Evolutionary conservation across 768 basidiomycete genomes (phyloP).

Genomic region (Atractiella rhizophila): DNA sequence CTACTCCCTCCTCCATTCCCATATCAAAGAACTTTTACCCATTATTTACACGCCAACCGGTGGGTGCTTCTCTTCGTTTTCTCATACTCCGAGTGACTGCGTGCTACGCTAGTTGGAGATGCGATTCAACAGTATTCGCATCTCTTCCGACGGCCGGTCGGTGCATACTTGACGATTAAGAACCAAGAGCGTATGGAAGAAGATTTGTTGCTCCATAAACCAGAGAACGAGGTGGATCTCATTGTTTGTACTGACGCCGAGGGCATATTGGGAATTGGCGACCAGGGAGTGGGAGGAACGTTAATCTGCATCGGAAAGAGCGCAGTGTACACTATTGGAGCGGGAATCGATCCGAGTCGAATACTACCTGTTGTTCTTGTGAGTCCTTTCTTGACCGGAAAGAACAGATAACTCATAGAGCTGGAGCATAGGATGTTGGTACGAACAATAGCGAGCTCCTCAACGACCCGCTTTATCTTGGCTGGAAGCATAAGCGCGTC

Average conservation of each 20-base stretch:
- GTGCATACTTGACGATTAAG: constrained; percentile 35
- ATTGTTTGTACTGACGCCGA: constrained; percentile 65
- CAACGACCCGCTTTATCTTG: constrained; percentile 26
- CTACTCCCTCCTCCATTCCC: constrained; percentile 36
- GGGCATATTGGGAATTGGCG: constrained; percentile 55
- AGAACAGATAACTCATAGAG: constrained; percentile 14
- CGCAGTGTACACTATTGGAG: constrained; percentile 23
- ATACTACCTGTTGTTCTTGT: background rate
- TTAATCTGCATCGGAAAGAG: constrained; percentile 12
- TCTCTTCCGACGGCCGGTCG: constrained; percentile 50
- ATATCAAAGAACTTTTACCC: constrained; percentile 38
- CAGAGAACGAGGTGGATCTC: constrained; percentile 35
- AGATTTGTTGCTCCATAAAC: background rate
- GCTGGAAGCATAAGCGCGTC: constrained; percentile 44
- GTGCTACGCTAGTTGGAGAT: too few relatives aligned
- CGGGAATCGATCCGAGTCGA: constrained; percentile 24
- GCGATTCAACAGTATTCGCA: constrained; percentile 44
- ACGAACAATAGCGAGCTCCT: constrained; percentile 43
- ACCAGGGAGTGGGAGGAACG: constrained; percentile 38
- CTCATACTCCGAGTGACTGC: background rate
- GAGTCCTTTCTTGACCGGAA: background rate
- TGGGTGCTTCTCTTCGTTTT: too few relatives aligned
- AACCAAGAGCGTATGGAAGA: constrained; percentile 44
- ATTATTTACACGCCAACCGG: constrained; percentile 65
- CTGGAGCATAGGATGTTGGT: constrained; percentile 36